Conservation (phyloP, 1,284 basidiomycete species). For the Ceratobasidium sp. region DNA sequence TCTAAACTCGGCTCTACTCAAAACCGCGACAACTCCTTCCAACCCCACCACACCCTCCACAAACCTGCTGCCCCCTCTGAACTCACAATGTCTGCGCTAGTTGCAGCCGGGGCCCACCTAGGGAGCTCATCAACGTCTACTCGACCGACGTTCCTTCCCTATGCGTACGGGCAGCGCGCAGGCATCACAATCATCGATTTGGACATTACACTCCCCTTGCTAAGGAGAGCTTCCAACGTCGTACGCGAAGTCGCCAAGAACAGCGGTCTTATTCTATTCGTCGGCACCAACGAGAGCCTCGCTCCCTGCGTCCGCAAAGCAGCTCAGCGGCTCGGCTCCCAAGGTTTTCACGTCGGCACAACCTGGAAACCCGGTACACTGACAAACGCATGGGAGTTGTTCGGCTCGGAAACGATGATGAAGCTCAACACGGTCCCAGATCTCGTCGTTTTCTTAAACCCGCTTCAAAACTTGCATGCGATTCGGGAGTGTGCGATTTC, state of each 20-base stretch:
- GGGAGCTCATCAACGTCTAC: constrained; percentile 88
- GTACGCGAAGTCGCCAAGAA: constrained; percentile 84
- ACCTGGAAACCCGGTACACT: constrained; percentile 95
- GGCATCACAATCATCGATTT: constrained; percentile 96
- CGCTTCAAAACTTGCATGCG: constrained; percentile 82
- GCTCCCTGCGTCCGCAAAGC: constrained; percentile 83
- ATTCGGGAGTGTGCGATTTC: constrained; percentile 88
- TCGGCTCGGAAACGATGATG: constrained; percentile 71
- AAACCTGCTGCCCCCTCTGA: constrained; percentile 72
- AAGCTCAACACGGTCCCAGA: constrained; percentile 80
- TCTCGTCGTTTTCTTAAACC: constrained; percentile 90
- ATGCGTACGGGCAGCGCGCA: constrained; percentile 92
- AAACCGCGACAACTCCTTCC: constrained; percentile 76
- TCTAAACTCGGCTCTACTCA: constrained; percentile 82
- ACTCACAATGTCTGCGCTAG: constrained; percentile 87
- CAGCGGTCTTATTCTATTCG: constrained; percentile 90
- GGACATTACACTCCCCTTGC: constrained; percentile 91
- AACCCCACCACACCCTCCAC: constrained; percentile 78
- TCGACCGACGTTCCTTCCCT: constrained; percentile 91
- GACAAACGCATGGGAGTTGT: constrained; percentile 88
- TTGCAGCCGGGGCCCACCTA: constrained; percentile 94
- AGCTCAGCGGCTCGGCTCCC: constrained; percentile 78
- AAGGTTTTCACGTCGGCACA: constrained; percentile 85
- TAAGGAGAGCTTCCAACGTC: constrained; percentile 90
- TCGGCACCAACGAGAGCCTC: constrained; percentile 87